Evolutionary conservation across 225 moss, liverwort and hornwort species (phyloP), one percentile per base, ranked within the genome.

Genomic region (Sphagnum tenellum): DNA sequence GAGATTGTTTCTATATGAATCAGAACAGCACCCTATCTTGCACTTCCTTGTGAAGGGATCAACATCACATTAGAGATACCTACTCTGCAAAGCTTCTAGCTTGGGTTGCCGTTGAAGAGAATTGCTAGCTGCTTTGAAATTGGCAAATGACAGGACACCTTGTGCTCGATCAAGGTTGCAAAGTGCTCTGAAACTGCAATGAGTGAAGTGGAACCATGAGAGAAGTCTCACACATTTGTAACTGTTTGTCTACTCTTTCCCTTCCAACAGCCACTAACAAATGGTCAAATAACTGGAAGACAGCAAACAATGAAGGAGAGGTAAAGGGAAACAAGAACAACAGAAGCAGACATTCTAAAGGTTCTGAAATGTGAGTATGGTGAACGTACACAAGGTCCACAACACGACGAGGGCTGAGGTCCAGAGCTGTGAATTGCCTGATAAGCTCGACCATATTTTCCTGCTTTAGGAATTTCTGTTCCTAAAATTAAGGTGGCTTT

Each of bases 361-460:
- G 29, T 29, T 29, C 29, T 29, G 29, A 29, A 29, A 29, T 29
- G 29, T 29, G 29, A 29, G 29, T 29, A 29, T 29, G 29, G 29
- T 29, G 29, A 51, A 72, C 87, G 72, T 81, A 96, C 96, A 86
- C 92, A 61, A 98, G 85, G 69, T 93, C 90, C 58, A 98, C 60
- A 4, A 90, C 67, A 64, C 85, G 86, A 60, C 81, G 89, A 59
- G 88, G 90, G 69, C 85, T 93, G 59, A 87, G 85, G 75, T 92
- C 92, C 62, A 81, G 77, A 45, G 87, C 71, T n/a, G 79, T 77
- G 70, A 76, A 82, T 60, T 80, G 83, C 54, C 49, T 66, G 59
- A 90, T 73, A 50, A 87, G 74, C 47, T 71, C 72, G 66, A 84
- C 76, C 81, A 93, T 85, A 77, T 75, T 87, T 67, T 79, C 77